Base-by-base conservation (phyloP, 2,329 filamentous ascomycete species). In the Alternaria hordeiaustralica region DNA sequence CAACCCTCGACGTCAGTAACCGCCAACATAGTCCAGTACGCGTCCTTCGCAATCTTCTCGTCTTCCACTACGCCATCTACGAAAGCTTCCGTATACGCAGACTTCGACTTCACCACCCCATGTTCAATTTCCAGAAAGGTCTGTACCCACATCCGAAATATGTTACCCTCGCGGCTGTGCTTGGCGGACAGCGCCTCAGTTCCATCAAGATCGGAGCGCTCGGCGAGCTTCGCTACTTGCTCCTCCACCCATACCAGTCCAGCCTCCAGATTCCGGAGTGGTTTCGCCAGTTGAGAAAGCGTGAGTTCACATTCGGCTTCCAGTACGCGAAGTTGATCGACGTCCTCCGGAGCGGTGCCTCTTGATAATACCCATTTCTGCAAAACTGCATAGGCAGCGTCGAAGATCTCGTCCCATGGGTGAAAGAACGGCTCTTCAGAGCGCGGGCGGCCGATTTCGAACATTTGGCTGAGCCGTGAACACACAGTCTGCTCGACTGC, bases 91-190 rank as follows among this genome's bases (percentile, higher is more conserved):
- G 49, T 59, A 8, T 47, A 63, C 3, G 10, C 20, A 9, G 41
- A 25, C 18, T 45, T 46, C 0, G 41, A 20, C 20, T 36, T 23
- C 5, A 44, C 33, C 11, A 43, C 9, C 3, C 58, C 58, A 10
- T 13, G 11, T 11, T 60, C 66, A 12, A 58, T n/a, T 36, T 68
- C 66, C n/a, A 46, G 7, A 15, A 68, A 62, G 2, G 56, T 59
- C 6, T 49, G 47, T 7, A 66, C 55, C 66, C 66, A 68, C 9
- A 18, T 28, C 21, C 54, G 49, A 44, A 60, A 66, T n/a, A 62
- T 25, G 4, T 53, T 45, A 1, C 66, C 61, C 54, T 66, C 64
- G 7, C 53, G 18, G 9, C 61, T 64, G 21, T 54, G 44, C 20
- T 55, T 55, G 11, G 51, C 18, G 2, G 41, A 41, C 41, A 61